A percentile compares a stretch with the other conserved stretches of the same genome.
Conservation (phyloP, 192 early-diverging fungal genomes). For the Backusella tuberculispora region DNA sequence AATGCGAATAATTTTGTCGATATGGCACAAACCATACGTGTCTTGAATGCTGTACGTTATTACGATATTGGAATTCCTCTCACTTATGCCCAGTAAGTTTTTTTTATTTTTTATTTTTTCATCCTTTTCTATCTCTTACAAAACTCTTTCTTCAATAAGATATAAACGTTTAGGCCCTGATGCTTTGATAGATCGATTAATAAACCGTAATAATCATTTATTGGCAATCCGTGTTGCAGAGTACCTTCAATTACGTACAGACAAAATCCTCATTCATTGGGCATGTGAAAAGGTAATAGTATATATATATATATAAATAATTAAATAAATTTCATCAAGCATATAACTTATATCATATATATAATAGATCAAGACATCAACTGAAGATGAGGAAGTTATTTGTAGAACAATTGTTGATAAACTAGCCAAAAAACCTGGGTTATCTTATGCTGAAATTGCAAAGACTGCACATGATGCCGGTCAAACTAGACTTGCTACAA, state of each 20-base stretch:
- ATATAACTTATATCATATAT: conserved; percentile 1
- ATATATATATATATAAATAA: conserved; percentile 20
- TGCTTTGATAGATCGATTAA: conserved; percentile 79
- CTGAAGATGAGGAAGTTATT: conserved; percentile 88
- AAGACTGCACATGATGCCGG: conserved; percentile 87
- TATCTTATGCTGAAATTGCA: conserved; percentile 93
- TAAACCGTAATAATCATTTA: conserved; percentile 82
- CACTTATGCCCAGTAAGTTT: conserved; percentile 80
- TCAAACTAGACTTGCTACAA: conserved; percentile 82
- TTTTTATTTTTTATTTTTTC: background rate
- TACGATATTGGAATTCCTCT: conserved; percentile 89
- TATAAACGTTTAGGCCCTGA: conserved; percentile 78
- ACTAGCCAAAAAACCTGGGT: conserved; percentile 66
- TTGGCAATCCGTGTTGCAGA: conserved; percentile 86
- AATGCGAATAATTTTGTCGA: conserved; percentile 86
- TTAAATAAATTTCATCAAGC: too few relatives aligned
- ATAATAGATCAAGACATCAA: conserved; percentile 72
- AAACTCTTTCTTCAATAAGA: conserved; percentile 47
- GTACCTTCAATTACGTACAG: conserved; percentile 77
- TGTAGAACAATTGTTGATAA: conserved; percentile 81
- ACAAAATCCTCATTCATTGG: conserved; percentile 93
- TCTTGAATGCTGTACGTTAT: conserved; percentile 87
- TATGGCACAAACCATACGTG: conserved; percentile 83
- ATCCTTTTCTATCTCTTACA: background rate
- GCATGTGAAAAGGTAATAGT: conserved; percentile 88